A percentile compares a stretch with the other conserved stretches of the same genome.
Evolutionary conservation across 2,329 filamentous ascomycete genomes (phyloP).

Genomic region (Mariannaea elegans): DNA sequence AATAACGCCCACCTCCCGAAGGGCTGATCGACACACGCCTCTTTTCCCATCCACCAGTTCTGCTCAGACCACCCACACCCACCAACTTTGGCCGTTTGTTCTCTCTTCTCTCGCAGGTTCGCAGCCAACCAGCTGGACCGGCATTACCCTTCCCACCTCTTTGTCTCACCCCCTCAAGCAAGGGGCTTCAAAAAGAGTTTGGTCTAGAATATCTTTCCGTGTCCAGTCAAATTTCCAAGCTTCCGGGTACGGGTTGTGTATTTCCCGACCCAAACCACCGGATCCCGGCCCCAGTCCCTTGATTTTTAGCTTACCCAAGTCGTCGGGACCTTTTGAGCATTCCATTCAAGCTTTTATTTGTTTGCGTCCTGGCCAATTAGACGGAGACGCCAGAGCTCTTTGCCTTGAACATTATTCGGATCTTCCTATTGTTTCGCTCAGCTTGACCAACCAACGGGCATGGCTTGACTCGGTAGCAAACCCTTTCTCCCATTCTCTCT

Average conservation of each 20-base stretch:
- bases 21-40: conserved; percentile 9
- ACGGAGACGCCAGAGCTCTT: neutral
- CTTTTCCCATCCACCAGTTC: neutral
- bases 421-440: neutral
- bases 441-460: neutral
- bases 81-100: neutral
- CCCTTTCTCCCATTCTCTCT: neutral
- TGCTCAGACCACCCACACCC: neutral
- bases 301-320: conserved; percentile 35
- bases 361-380: neutral
- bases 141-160: neutral
- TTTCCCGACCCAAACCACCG: conserved; percentile 37
- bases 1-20: neutral
- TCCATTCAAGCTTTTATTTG: neutral
- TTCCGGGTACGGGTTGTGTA: conserved; percentile 31
- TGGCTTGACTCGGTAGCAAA: neutral
- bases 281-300: conserved; percentile 34
- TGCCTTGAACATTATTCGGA: no score
- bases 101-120: neutral
- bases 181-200: neutral
- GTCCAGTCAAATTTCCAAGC: conserved; percentile 28
- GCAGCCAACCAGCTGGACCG: neutral
- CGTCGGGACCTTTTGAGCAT: conserved; percentile 29
- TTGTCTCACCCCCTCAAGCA: neutral
- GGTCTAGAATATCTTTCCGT: neutral